Evolutionary conservation across 495 filamentous ascomycete species (phyloP).

Genomic region (Tuber borchii): DNA sequence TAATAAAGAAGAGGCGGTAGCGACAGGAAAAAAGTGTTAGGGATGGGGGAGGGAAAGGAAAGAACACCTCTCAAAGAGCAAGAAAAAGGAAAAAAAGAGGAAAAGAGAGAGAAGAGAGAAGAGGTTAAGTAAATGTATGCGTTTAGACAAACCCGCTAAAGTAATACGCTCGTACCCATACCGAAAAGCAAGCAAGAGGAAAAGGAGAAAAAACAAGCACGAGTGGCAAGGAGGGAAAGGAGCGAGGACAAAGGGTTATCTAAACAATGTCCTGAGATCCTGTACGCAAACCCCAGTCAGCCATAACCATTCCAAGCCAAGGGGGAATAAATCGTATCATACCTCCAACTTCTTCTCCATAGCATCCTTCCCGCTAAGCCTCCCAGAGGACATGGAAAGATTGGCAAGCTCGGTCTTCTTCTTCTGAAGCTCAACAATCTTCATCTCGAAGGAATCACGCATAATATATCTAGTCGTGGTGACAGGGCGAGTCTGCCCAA

Average conservation of each 20-base stretch:
- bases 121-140: background rate
- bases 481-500: constrained; percentile 82
- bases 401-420: constrained; percentile 87
- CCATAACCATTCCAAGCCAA: background rate
- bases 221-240: background rate
- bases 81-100: background rate
- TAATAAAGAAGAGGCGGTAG: background rate
- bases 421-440: constrained; percentile 77
- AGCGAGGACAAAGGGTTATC: background rate
- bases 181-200: background rate
- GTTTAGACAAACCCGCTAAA: background rate
- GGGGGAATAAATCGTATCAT: background rate
- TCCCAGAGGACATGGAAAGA: constrained; percentile 67
- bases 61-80: background rate
- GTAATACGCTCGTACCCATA: background rate
- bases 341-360: constrained; percentile 61
- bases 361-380: constrained; percentile 66
- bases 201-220: background rate
- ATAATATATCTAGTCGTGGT: constrained; percentile 80
- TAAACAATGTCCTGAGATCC: background rate
- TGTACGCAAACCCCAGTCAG: background rate
- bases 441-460: constrained; percentile 83
- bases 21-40: background rate
- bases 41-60: background rate
- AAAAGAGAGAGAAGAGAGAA: background rate